Percentiles rank a stretch among this genome's conserved stretches.
Conservation (phyloP, 345 rosid species). For the Salix arbutifolia region DNA sequence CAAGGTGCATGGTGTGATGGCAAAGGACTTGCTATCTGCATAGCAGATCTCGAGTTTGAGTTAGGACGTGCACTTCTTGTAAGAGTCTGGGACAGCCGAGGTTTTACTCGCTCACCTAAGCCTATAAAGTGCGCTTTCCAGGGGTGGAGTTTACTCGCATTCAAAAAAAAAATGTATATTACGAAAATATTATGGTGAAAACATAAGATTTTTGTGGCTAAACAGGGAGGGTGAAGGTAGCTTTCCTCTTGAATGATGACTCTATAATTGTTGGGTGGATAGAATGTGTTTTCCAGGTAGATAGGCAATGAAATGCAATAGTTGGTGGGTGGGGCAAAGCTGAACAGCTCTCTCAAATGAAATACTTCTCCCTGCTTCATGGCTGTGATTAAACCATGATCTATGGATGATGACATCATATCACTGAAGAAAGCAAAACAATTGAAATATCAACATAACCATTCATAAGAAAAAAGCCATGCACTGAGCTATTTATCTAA, state of each 20-base stretch:
- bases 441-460: too few relatives aligned
- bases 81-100: too few relatives aligned
- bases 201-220: background rate
- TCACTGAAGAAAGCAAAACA: background rate
- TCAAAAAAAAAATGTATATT: too few relatives aligned
- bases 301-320: constrained; percentile 2
- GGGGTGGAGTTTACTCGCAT: too few relatives aligned
- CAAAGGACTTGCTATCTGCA: too few relatives aligned
- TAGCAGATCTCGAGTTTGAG: too few relatives aligned
- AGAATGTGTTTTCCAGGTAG: constrained; percentile 2
- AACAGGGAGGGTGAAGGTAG: background rate
- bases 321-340: background rate
- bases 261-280: background rate
- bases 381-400: background rate
- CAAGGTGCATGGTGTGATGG: too few relatives aligned
- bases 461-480: background rate
- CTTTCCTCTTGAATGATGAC: background rate
- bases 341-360: background rate
- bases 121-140: too few relatives aligned
- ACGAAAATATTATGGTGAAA: background rate
- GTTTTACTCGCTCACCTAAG: too few relatives aligned
- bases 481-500: background rate
- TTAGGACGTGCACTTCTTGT: too few relatives aligned
- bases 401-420: background rate
- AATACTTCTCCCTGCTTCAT: too few relatives aligned